Base-by-base conservation (phyloP, 768 basidiomycete species). In the Tylopilus sp. region DNA sequence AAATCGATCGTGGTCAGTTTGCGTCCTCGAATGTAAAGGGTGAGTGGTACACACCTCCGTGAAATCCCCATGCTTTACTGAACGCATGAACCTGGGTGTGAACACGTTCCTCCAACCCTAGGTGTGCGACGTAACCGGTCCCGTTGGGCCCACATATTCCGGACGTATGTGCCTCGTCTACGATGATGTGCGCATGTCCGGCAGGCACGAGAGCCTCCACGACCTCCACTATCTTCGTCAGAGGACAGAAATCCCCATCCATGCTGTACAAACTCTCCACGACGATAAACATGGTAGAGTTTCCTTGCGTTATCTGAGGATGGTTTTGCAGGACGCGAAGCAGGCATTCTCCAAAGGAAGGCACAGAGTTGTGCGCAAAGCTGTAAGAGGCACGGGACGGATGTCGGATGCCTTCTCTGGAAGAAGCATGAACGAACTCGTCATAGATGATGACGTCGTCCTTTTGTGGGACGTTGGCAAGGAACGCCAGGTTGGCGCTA, bases 161-260 rank as follows among this genome's bases (percentile, higher is more conserved):
- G 0, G 78, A 80, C 4, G 82, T 75, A 54, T 85, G 83, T 0
- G 81, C 82, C 61, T 82, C 83, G 55, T 84, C 83, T 8, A 83
- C 71, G 7, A 83, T 62, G 30, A 85, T 68, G 65, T 76, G 75
- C 29, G 66, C 72, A 43, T 66, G 70, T 4, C 68, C 71, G 11
- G 52, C 42, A 6, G 76, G 78, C 6, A 80, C 63, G 0, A 67
- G 56, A 3, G 61, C 47, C 21, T 80, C 70, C 29, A 79, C 54
- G 2, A 73, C 36, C 10, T 67, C 63, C 24, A 79, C 69, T 12
- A 83, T 72, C 33, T 72, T 70, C 3, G 46, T 49, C 12, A 85
- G 62, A 3, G 80, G 81, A 4, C 73, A 71, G 25, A 82, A 70
- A 54, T 81, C 78, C 7, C 83, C 83, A 42, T 84, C 82, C 82